A percentile compares a stretch with the other conserved stretches of the same genome.
These are phyloP conservation scores for Deinandra increscens DNA, from an alignment of 129 eudicot genomes.

Conservation along the genomic window DNA sequence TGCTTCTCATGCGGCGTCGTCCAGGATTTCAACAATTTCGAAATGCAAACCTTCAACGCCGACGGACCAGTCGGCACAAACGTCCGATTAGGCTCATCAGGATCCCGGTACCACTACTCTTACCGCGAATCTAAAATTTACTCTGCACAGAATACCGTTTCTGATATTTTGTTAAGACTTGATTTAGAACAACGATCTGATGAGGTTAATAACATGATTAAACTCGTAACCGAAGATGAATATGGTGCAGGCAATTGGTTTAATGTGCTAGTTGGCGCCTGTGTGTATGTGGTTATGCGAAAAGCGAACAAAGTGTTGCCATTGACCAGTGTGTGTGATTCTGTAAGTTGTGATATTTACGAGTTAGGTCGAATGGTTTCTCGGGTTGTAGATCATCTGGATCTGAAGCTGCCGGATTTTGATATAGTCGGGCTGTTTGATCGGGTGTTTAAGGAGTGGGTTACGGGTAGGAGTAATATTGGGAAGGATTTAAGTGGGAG, in stretches of 20 bases:
- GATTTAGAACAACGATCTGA: constrained; percentile 21
- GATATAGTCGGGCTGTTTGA: constrained; percentile 56
- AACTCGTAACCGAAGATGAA: constrained; percentile 53
- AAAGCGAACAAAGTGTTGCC: constrained; percentile 51
- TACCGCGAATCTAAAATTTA: constrained; percentile 28
- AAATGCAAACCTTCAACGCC: constrained; percentile 49
- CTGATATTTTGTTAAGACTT: constrained; percentile 13
- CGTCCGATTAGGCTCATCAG: constrained; percentile 20
- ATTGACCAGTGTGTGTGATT: constrained; percentile 40
- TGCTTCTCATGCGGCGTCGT: constrained; percentile 48
- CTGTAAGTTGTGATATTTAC: constrained; percentile 48
- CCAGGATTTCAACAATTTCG: constrained; percentile 48
- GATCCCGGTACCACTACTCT: constrained; percentile 35
- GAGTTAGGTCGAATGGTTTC: constrained; percentile 73
- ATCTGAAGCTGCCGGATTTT: constrained; percentile 58
- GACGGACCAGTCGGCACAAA: constrained; percentile 39
- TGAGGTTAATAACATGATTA: constrained; percentile 60
- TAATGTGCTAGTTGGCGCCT: constrained; percentile 67
- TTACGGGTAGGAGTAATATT: constrained; percentile 22
- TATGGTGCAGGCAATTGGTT: constrained; percentile 84
- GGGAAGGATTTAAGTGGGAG: constrained; percentile 35
- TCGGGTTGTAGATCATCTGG: constrained; percentile 56
- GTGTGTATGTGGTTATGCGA: constrained; percentile 68
- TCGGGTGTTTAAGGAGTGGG: constrained; percentile 37
- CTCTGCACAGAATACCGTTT: constrained; percentile 19